phyloP scores from a whole-genome alignment of 1,284 basidiomycete species.

The Cryptococcus hybrid region DNA sequence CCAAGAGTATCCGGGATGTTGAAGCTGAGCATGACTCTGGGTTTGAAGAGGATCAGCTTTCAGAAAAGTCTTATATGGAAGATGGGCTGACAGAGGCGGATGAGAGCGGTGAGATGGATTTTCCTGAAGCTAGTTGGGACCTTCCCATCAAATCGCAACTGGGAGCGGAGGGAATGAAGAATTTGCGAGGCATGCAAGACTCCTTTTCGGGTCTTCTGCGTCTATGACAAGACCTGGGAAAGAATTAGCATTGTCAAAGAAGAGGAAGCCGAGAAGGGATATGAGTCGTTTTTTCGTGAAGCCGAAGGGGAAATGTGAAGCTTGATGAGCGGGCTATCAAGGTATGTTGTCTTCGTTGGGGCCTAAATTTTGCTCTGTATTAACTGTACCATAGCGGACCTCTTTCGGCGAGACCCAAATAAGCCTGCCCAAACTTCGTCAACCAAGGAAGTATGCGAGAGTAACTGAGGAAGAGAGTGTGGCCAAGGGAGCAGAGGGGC shows the following conservation, averaged over 20 bases:
- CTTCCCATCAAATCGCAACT: constrained; percentile 44
- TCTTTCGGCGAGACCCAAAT: constrained; percentile 70
- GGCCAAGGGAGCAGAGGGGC: constrained; percentile 59
- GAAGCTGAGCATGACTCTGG: constrained; percentile 28
- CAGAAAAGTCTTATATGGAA: constrained; percentile 39
- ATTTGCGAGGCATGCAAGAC: constrained; percentile 88
- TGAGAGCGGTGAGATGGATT: constrained; percentile 2
- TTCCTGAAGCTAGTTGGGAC: constrained; percentile 16
- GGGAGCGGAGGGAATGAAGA: constrained; percentile 69
- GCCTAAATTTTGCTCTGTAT: no score
- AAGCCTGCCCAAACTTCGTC: constrained; percentile 61
- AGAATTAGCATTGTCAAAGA: constrained; percentile 1
- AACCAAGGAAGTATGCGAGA: constrained; percentile 40
- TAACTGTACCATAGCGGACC: constrained; percentile 56
- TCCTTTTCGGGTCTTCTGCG: constrained; percentile 61
- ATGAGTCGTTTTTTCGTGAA: constrained; percentile 54
- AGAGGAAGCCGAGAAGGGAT: constrained; percentile 11
- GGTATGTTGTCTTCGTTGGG: constrained; percentile 54
- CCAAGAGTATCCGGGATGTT: constrained; percentile 34
- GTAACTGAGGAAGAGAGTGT: constrained; percentile 35
- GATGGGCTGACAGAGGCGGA: constrained; percentile 19
- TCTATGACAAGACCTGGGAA: background rate
- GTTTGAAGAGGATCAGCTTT: constrained; percentile 16
- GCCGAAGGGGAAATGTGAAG: constrained; percentile 71
- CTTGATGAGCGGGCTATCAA: constrained; percentile 61